Base-by-base conservation (phyloP, 2,329 filamentous ascomycete genomes). In the Alternaria arbusti region DNA sequence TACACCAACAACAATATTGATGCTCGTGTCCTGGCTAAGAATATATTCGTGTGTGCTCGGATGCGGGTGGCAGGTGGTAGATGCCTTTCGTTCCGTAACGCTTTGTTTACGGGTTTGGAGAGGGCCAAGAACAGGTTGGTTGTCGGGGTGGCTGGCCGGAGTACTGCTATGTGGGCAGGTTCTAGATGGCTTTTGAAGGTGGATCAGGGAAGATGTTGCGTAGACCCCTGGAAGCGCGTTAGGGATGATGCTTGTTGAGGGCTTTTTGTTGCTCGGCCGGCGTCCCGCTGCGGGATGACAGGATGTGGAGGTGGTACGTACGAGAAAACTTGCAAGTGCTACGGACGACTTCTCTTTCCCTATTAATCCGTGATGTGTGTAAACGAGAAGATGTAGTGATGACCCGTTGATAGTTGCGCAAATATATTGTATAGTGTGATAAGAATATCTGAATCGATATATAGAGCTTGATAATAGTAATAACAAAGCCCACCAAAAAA, bases 221-320 rank as follows among this genome's bases (percentile, higher is more conserved):
- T 56, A 28, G 36, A 56, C 54, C 54, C 40, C 40, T 56, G 40
- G 28, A 12, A 17, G 15, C 6, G 23, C 26, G 45, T 43, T 57
- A 57, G 45, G 45, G 55, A 57, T 57, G 13, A 57, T 57, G 55
- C 55, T 49, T 57, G 59, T 54, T 26, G 15, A 43, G 36, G 36
- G 52, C 52, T 44, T 54, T 52, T 52, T 40, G 49, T 11, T 25
- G 49, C 49, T 52, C 49, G 30, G 49, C 49, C 49, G 30, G 30
- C 15, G 10, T 36, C 28, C 49, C 49, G 49, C n/a, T 52, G 30
- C 20, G 30, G 49, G 49, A 52, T 52, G 49, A 22, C 49, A 36
- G 49, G 49, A 36, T 52, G 28, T 25, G 30, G 49, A 52, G 49
- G 49, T 52, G 49, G 28, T 52, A 52, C 49, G 36, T 40, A 40